These are phyloP conservation scores for Erodium texanum DNA, from an alignment of 441 rosid species.

Conservation along the genomic window DNA sequence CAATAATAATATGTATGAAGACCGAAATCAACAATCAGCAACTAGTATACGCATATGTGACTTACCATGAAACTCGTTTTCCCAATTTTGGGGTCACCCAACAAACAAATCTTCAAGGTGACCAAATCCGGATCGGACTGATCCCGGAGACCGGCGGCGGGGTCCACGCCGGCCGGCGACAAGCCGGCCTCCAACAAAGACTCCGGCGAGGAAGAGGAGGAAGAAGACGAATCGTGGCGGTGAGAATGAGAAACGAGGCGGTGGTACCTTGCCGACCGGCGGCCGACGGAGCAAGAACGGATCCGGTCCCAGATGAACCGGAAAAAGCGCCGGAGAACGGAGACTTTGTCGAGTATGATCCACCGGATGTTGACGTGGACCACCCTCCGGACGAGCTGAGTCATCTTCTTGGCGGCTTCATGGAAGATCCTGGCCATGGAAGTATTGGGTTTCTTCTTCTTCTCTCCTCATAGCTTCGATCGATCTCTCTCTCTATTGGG, in stretches of 20 bases:
- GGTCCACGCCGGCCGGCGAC: background rate
- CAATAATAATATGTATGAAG: too few species aligned
- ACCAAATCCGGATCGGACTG: constrained; percentile 40
- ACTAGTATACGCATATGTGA: too few species aligned
- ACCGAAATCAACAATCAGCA: too few species aligned
- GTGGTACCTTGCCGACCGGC: background rate
- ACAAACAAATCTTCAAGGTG: constrained; percentile 61
- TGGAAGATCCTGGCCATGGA: background rate
- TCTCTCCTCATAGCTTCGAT: background rate
- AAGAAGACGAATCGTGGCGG: background rate
- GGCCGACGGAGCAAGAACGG: background rate
- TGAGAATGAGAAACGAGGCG: background rate
- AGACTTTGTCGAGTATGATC: background rate
- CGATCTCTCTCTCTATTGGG: background rate
- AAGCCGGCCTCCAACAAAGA: background rate
- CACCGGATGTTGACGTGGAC: constrained; percentile 1
- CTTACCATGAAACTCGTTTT: constrained; percentile 73
- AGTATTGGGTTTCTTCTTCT: too few species aligned
- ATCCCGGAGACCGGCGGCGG: background rate
- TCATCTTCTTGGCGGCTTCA: background rate
- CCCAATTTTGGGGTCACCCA: constrained; percentile 69
- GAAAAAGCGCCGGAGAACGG: background rate
- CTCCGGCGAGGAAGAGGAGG: background rate
- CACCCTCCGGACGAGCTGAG: background rate
- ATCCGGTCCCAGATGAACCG: background rate